Conservation (phyloP, 495 filamentous ascomycete genomes). For the Penicillium atrosanguineum region DNA sequence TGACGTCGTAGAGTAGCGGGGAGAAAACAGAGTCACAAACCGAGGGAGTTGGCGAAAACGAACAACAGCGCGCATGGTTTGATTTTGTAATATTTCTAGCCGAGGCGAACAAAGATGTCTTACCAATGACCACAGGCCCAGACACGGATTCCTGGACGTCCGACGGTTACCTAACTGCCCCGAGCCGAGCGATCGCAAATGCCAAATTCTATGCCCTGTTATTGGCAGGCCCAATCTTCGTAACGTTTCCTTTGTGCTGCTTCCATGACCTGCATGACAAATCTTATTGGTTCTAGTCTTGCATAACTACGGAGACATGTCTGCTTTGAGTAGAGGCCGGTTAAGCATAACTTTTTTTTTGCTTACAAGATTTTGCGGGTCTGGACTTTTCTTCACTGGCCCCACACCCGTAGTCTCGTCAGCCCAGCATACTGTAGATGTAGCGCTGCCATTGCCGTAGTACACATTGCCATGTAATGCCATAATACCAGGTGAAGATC, state of each 20-base stretch:
- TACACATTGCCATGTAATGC: not conserved
- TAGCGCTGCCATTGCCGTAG: not conserved
- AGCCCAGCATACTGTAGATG: not conserved
- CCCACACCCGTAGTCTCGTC: not conserved
- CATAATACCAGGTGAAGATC: not conserved
- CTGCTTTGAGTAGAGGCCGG: not conserved
- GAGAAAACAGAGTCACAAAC: not conserved
- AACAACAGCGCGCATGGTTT: constrained; percentile 7
- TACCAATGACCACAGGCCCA: constrained; percentile 18
- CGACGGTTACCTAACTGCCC: constrained; percentile 1
- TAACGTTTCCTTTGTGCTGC: not conserved
- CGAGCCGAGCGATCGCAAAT: constrained; percentile 3
- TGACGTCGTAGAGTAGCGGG: constrained; percentile 15
- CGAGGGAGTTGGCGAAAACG: constrained; percentile 1
- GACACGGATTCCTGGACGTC: constrained; percentile 9
- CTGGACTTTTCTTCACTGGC: not conserved
- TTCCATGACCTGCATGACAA: not conserved
- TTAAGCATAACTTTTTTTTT: not conserved
- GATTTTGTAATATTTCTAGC: constrained; percentile 13
- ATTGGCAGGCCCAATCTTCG: not conserved
- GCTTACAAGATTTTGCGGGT: not conserved
- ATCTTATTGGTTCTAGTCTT: not conserved
- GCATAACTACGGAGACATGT: not conserved
- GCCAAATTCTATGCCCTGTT: not conserved
- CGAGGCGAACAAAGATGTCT: constrained; percentile 5